Evolutionary conservation across 306 rosid genomes (phyloP), one percentile per base, ranked within the genome.

Genomic region (Aeschynomene evenia): DNA sequence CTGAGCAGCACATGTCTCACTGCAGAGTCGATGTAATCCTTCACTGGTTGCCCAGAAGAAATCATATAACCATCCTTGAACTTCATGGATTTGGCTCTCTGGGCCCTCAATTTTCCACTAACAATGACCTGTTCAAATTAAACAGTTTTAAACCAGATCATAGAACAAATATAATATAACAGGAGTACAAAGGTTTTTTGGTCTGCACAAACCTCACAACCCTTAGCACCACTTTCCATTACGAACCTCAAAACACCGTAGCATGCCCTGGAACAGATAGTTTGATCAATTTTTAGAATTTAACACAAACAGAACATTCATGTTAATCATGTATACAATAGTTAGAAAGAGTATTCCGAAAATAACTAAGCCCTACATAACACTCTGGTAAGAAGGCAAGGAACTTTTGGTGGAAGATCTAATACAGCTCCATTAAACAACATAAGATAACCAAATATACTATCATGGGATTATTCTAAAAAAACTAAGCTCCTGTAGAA

Each of bases 41-140:
- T 86, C 9, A 86, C 92, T 12, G 92, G 90, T 71, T 89, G 90
- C 60, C 96, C 90, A 2, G 92, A 89, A 36, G 92, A 89, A 33
- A 89, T 89, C 92, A 89, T 89, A 49, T 86, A 86, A 1, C 88
- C 90, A 9, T 89, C 96, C 63, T 89, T 89, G 75, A 89, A 89
- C 79, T 89, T 89, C 92, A 89, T 86, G 28, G 96, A 83, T 67
- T 89, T 85, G 21, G 96, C 90, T 55, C 92, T 74, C 66, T 83
- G 88, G 28, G 96, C 96, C 71, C 92, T 80, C 39, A 86, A 83
- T 71, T 89, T 89, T 71, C 91, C 91, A 71, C 89, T 89, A 9
- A 86, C 85, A 68, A 86, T 86, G 21, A 86, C 91, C 91, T 85
- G 66, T 5, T 74, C 40, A 29, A 4, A 37, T 5, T 9, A 1